Percentiles rank a stretch among this genome's conserved stretches.
These are phyloP conservation scores for Leccinum variicolor DNA, from an alignment of 768 basidiomycete species.

Conservation along the genomic window DNA sequence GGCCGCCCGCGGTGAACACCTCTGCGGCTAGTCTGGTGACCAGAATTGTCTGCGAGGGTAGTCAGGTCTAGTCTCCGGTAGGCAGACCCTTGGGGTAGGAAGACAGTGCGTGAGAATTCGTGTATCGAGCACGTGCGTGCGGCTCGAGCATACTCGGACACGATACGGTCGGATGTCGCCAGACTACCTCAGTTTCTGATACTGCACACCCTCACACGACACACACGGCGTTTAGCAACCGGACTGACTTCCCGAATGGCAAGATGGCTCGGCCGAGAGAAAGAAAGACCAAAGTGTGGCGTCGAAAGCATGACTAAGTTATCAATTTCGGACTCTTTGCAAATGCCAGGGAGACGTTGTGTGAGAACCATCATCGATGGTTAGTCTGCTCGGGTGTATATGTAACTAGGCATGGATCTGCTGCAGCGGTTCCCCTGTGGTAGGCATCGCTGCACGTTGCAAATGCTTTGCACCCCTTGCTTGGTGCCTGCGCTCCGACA, in stretches of 20 bases:
- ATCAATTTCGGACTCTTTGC: not conserved
- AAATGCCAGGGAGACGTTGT: not conserved
- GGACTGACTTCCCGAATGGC: not conserved
- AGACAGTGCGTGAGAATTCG: no score
- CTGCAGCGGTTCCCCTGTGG: not conserved
- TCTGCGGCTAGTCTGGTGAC: no score
- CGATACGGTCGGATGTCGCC: not conserved
- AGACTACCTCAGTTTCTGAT: conserved; percentile 5
- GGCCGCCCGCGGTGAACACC: no score
- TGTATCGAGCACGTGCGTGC: no score
- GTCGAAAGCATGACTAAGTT: not conserved
- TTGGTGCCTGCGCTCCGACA: conserved; percentile 15
- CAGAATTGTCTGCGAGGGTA: no score
- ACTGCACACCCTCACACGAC: not conserved
- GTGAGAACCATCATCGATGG: not conserved
- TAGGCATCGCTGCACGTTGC: conserved; percentile 1
- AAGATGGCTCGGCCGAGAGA: not conserved
- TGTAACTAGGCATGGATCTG: conserved; percentile 5
- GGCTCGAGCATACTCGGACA: no score
- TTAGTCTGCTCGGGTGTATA: conserved; percentile 2
- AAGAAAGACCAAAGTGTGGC: not conserved
- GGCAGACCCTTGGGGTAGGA: no score
- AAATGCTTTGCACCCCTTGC: conserved; percentile 5
- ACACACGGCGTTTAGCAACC: not conserved
- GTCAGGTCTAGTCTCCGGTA: no score